Percentiles rank a stretch among this genome's conserved stretches.
These are phyloP conservation scores for cucumber (Cucumis sativus) DNA, from an alignment of 306 rosid species.

Conservation along the genomic window DNA sequence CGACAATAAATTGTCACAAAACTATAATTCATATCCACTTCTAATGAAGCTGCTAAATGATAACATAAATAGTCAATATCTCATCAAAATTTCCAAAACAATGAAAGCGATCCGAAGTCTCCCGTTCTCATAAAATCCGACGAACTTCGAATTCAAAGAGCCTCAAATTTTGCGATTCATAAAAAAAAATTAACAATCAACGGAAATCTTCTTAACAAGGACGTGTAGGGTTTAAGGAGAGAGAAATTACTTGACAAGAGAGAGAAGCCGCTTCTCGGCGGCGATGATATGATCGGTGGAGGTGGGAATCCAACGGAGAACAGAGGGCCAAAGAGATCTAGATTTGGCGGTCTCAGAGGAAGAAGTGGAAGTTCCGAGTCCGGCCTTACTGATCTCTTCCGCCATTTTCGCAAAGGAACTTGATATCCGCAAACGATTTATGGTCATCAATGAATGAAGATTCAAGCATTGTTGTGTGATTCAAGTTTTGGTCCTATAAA, in stretches of 20 bases:
- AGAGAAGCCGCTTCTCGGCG: conserved; percentile 89
- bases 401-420: conserved; percentile 38
- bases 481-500: background rate
- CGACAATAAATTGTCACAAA: background rate
- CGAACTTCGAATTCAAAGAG: background rate
- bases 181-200: background rate
- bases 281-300: conserved; percentile 73
- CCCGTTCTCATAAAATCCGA: background rate
- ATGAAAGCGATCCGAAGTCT: background rate
- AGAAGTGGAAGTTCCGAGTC: conserved; percentile 13
- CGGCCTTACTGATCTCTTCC: conserved; percentile 35
- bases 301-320: conserved; percentile 84
- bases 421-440: conserved; percentile 30
- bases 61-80: background rate
- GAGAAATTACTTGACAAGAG: conserved; percentile 57
- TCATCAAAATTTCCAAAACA: background rate
- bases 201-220: background rate
- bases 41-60: background rate
- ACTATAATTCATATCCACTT: background rate
- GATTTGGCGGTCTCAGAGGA: conserved; percentile 16
- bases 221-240: conserved; percentile 16
- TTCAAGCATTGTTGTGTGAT: background rate
- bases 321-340: conserved; percentile 58
- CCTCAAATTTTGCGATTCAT: background rate
- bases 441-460: conserved; percentile 23